phyloP scores from a whole-genome alignment of 441 rosid genomes.

The Aleurites moluccanus region DNA sequence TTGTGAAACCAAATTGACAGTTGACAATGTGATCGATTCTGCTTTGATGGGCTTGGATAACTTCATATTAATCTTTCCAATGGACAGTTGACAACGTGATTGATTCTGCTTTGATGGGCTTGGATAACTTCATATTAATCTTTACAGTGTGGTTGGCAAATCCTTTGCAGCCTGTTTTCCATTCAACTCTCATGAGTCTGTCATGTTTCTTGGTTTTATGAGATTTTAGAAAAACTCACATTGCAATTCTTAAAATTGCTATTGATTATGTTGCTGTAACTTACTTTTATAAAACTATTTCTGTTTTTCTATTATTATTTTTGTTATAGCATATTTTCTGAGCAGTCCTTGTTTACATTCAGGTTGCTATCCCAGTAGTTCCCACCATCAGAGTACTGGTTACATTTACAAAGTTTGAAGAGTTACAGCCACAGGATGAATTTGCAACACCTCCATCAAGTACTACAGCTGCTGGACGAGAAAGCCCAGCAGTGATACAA shows the following conservation, averaged over 20 bases:
- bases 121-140: background rate
- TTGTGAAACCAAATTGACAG: background rate
- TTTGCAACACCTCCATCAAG: conserved; percentile 96
- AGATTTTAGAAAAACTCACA: background rate
- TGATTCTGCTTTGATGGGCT: no score
- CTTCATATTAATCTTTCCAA: background rate
- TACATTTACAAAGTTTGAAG: conserved; percentile 93
- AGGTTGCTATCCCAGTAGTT: conserved; percentile 98
- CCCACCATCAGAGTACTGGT: conserved; percentile 95
- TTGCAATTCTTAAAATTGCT: background rate
- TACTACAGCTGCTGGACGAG: conserved; percentile 53
- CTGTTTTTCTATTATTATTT: background rate
- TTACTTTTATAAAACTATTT: background rate
- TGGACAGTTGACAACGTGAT: no score
- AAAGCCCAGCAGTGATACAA: conserved; percentile 52
- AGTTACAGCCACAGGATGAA: conserved; percentile 81
- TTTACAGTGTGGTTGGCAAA: background rate
- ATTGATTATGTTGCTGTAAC: background rate
- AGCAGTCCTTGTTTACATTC: conserved; percentile 13
- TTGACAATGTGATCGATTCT: background rate
- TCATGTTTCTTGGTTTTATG: background rate
- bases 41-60: background rate
- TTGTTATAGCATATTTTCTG: background rate
- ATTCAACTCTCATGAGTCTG: background rate
- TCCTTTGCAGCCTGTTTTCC: background rate